Conservation (phyloP, 1,139 yeast genomes). For the Yamadazyma sp. region DNA sequence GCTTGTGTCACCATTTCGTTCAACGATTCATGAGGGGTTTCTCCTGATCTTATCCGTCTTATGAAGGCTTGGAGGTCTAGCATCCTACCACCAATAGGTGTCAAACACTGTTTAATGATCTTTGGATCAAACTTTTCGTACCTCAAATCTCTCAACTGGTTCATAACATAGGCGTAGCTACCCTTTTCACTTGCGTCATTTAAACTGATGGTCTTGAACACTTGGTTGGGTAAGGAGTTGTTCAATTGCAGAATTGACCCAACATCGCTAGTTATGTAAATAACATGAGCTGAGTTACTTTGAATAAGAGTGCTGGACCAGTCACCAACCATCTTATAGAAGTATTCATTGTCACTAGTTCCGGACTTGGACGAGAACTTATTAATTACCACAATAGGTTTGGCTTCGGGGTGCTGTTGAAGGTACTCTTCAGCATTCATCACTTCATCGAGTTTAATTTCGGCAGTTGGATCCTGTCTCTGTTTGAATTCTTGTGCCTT, state of each 20-base stretch:
- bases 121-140: conserved; percentile 41
- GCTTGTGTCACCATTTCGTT: conserved; percentile 80
- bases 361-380: conserved; percentile 58
- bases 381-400: conserved; percentile 84
- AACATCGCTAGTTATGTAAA: conserved; percentile 82
- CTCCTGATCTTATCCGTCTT: conserved; percentile 86
- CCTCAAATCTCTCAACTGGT: conserved; percentile 45
- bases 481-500: conserved; percentile 14
- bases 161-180: conserved; percentile 69
- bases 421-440: conserved; percentile 78
- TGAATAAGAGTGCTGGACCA: conserved; percentile 84
- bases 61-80: conserved; percentile 88
- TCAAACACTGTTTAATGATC: conserved; percentile 39
- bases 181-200: conserved; percentile 79
- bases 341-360: conserved; percentile 55
- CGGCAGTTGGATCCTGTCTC: conserved; percentile 13
- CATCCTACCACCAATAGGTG: conserved; percentile 92
- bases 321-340: conserved; percentile 77
- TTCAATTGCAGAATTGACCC: conserved; percentile 70
- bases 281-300: conserved; percentile 84
- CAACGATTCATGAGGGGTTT: conserved; percentile 72
- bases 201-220: conserved; percentile 69
- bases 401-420: conserved; percentile 80
- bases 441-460: conserved; percentile 20
- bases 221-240: conserved; percentile 79